Base-by-base conservation (phyloP, 371 early-diverging fungal species). In the Apophysomyces elegans region DNA sequence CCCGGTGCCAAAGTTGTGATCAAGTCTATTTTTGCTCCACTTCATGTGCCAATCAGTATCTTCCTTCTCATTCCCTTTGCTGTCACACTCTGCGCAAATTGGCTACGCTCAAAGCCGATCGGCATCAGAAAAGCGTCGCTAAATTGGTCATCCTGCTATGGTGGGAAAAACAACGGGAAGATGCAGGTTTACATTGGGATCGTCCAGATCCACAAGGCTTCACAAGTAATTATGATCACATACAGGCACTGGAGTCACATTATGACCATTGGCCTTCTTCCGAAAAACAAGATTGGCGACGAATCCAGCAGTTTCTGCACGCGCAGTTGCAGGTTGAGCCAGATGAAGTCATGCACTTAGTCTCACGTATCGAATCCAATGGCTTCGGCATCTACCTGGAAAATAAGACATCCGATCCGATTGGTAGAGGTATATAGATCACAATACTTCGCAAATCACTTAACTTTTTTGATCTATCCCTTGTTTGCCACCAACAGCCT, bases 361-460 rank as follows among this genome's bases (percentile, higher is more conserved):
- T 83, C 9, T 78, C 79, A 32, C 62, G 68, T 47, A 78, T 86
- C 43, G 86, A 86, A 63, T 77, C 77, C 59, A 86, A 86, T 62
- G 78, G 82, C 2, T 86, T 86, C 70, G 86, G 86, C 9, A 54
- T 86, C 8, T 83, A 69, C 68, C 56, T 72, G 56, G 54, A 60
- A 63, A 61, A 61, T 36, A 56, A 50, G 26, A 58, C 50, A 37
- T 44, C 47, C 6, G 67, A 62, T 9, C 61, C 62, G 37, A 63
- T 65, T n/a, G 71, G 64, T 35, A 45, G 71, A 71, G 71, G 71
- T 64, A 67, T 60, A 62, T 41, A 60, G 21, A 37, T 56, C 32
- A 61, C 14, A 58, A 36, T 8, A 1, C 5, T 13, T 56, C 13
- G 57, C 21, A 36, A 69, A 69, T 41, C 41, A 11, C 41, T 41